Conservation (phyloP, 2,329 filamentous ascomycete genomes). For the Talaromyces sp. region DNA sequence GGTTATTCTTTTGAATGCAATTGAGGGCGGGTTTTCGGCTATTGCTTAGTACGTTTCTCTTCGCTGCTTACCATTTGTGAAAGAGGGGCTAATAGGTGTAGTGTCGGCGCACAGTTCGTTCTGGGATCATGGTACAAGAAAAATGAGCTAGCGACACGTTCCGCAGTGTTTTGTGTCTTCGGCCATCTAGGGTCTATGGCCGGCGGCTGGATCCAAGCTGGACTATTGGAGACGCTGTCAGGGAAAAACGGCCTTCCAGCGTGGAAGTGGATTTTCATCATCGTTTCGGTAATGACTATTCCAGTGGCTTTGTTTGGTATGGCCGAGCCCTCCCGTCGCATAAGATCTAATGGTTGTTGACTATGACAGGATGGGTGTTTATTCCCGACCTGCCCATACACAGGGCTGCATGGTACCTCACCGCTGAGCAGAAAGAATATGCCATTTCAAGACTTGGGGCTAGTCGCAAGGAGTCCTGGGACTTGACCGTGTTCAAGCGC, state of each 20-base stretch:
- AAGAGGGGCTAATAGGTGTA: not conserved
- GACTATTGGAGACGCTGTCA: conserved; percentile 33
- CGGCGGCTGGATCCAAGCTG: conserved; percentile 42
- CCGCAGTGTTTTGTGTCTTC: conserved; percentile 45
- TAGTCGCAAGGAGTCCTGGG: conserved; percentile 30
- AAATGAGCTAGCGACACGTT: conserved; percentile 23
- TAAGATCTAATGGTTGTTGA: too few species aligned
- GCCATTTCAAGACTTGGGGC: conserved; percentile 40
- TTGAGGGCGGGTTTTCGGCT: conserved; percentile 47
- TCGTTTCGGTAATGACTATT: conserved; percentile 41
- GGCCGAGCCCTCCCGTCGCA: too few species aligned
- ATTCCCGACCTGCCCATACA: conserved; percentile 47
- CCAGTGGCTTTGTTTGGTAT: conserved; percentile 50
- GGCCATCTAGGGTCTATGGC: conserved; percentile 46
- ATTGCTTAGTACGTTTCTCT: conserved; percentile 39
- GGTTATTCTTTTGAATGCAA: conserved; percentile 46
- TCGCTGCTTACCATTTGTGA: too few species aligned
- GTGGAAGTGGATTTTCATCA: conserved; percentile 54
- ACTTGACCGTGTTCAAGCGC: conserved; percentile 33
- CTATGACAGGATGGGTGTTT: conserved; percentile 42
- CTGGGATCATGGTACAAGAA: conserved; percentile 67
- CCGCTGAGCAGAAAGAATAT: conserved; percentile 33
- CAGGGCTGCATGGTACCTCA: conserved; percentile 44
- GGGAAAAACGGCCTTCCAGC: conserved; percentile 42
- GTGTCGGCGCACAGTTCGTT: conserved; percentile 62